Percentiles rank a stretch among this genome's conserved stretches.
Conservation (phyloP, 1,284 basidiomycete genomes). For the Rhodotorula sp. region DNA sequence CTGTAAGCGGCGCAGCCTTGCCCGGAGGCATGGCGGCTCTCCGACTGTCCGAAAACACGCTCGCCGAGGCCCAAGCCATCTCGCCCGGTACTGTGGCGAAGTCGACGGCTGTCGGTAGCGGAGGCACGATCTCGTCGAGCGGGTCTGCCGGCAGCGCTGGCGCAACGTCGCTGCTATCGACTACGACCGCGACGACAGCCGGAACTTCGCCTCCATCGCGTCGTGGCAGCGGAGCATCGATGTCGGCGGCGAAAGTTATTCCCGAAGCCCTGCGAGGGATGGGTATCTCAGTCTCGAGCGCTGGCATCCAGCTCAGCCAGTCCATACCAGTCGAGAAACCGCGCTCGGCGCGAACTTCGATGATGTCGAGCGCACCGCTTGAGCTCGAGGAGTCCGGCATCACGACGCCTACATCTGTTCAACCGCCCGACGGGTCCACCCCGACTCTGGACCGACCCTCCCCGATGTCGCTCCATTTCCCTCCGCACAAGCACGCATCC, state of each 20-base stretch:
- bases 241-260: not conserved
- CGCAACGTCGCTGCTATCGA: not conserved
- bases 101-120: not conserved
- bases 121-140: not conserved
- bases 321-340: not conserved
- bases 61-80: not conserved
- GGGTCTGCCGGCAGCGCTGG: not conserved
- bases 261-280: constrained; percentile 12
- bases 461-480: not conserved
- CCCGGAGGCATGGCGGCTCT: not conserved
- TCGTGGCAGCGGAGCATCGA: not conserved
- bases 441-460: not conserved
- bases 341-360: not conserved
- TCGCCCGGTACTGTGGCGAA: not conserved
- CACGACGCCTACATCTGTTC: not conserved
- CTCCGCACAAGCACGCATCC: not conserved
- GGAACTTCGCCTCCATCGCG: not conserved
- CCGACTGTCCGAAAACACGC: not conserved
- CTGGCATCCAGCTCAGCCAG: constrained; percentile 26
- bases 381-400: constrained; percentile 1
- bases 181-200: constrained; percentile 1
- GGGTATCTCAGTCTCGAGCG: constrained; percentile 28
- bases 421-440: not conserved
- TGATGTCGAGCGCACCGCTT: constrained; percentile 20
- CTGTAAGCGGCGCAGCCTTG: too few relatives aligned